Conservation (phyloP, 2,329 filamentous ascomycete genomes). For the Penicillium sp. region DNA sequence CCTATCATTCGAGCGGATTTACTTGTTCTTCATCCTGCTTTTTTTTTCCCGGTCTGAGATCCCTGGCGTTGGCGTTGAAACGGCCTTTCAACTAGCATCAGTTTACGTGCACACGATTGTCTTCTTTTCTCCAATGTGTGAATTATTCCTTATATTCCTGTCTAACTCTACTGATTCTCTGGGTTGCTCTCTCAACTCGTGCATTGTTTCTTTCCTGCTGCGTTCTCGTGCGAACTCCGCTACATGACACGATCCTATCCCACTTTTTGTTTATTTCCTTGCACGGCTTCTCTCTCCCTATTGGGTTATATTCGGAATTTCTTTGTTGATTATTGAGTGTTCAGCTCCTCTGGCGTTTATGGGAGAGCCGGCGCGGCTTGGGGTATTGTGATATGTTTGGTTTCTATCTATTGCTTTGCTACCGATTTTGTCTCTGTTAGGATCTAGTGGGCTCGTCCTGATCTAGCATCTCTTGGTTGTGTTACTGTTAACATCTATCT, state of each 20-base stretch:
- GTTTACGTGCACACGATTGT: conserved; percentile 31
- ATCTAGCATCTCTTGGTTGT: conserved; percentile 4
- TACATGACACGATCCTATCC: conserved; percentile 15
- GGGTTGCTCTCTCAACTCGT: neutral
- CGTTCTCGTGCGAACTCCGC: conserved; percentile 9
- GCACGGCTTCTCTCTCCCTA: conserved; percentile 12
- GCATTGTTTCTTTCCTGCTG: conserved; percentile 4
- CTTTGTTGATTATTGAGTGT: conserved; percentile 10
- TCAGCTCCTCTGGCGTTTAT: conserved; percentile 21
- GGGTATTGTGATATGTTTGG: conserved; percentile 16
- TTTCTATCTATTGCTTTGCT: conserved; percentile 12
- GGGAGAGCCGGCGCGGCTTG: conserved; percentile 14
- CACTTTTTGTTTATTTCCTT: conserved; percentile 3
- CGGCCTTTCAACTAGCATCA: conserved; percentile 19
- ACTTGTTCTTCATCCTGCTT: conserved; percentile 24
- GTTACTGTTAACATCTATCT: neutral
- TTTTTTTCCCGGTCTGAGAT: conserved; percentile 17
- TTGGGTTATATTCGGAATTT: conserved; percentile 18
- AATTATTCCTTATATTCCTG: conserved; percentile 15
- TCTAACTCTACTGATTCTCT: conserved; percentile 5
- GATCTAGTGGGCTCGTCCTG: neutral
- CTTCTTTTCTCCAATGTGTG: conserved; percentile 25
- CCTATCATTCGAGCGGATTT: conserved; percentile 20
- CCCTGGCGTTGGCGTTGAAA: conserved; percentile 31
- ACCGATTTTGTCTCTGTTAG: neutral